Percentiles rank a stretch among this genome's conserved stretches.
These are phyloP conservation scores for Floccularia luteovirens DNA, from an alignment of 768 basidiomycete species.

Conservation along the genomic window DNA sequence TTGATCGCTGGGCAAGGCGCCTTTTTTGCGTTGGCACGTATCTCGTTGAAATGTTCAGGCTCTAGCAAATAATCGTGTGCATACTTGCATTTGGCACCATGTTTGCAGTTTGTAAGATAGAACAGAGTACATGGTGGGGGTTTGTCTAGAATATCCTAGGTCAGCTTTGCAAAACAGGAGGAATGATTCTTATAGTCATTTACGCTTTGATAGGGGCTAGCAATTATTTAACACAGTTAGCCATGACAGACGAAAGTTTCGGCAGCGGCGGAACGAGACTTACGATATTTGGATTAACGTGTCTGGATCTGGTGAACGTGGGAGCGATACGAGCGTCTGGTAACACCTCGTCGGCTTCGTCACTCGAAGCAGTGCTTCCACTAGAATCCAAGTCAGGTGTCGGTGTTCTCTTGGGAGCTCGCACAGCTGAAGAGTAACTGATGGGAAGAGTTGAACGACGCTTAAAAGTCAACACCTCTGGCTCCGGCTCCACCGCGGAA, in stretches of 20 bases:
- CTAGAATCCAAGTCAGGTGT: constrained; percentile 32
- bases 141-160: constrained; percentile 32
- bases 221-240: constrained; percentile 20
- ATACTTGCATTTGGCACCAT: constrained; percentile 50
- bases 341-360: constrained; percentile 30
- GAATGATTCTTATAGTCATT: constrained; percentile 16
- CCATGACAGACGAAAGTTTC: background rate
- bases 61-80: constrained; percentile 54
- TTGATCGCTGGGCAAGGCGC: constrained; percentile 54
- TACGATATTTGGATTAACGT: constrained; percentile 47
- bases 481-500: constrained; percentile 13
- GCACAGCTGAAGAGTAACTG: constrained; percentile 38
- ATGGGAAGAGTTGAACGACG: constrained; percentile 9
- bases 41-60: constrained; percentile 43
- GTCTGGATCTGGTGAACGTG: constrained; percentile 30
- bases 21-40: constrained; percentile 51
- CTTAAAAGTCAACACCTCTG: constrained; percentile 2
- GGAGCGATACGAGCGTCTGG: constrained; percentile 17
- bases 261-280: constrained; percentile 11
- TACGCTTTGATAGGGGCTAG: constrained; percentile 58
- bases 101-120: constrained; percentile 56
- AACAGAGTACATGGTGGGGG: constrained; percentile 64
- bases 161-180: background rate
- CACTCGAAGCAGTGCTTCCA: constrained; percentile 36
- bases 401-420: constrained; percentile 21